These are phyloP conservation scores for Raddia guianensis DNA, from an alignment of 176 grass and related monocot species.

Conservation along the genomic window DNA sequence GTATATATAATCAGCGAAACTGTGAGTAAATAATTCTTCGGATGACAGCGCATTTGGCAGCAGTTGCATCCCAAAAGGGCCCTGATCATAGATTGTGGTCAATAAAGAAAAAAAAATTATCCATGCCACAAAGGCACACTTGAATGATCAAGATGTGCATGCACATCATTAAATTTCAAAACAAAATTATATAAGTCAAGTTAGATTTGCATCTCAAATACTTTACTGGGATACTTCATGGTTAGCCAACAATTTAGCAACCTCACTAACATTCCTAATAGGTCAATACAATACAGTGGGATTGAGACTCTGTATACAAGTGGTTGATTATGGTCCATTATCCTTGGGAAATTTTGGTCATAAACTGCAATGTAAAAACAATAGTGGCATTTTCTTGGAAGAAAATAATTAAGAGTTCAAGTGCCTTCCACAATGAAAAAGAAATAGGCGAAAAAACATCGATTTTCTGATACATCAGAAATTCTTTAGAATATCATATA, in stretches of 20 bases:
- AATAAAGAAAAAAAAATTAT: constrained; percentile 8
- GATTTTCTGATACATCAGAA: constrained; percentile 9
- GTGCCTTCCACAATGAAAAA: constrained; percentile 24
- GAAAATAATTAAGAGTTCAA: neutral
- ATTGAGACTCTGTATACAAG: neutral
- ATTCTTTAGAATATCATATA: constrained; percentile 11
- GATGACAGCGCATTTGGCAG: constrained; percentile 42
- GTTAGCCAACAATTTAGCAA: constrained; percentile 20
- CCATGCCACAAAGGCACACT: neutral
- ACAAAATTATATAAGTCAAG: constrained; percentile 1
- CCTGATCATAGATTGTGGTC: constrained; percentile 49
- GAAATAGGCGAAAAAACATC: neutral
- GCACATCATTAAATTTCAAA: neutral
- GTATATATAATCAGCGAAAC: constrained; percentile 59
- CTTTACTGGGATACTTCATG: constrained; percentile 17
- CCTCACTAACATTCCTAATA: constrained; percentile 10
- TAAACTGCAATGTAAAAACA: constrained; percentile 7
- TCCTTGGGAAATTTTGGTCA: neutral
- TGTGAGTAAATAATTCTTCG: constrained; percentile 62
- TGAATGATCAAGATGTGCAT: constrained; percentile 8
- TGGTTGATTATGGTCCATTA: constrained; percentile 20
- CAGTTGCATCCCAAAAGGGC: constrained; percentile 87
- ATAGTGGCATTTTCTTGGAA: neutral
- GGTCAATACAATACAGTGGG: neutral
- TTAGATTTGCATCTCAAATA: constrained; percentile 24